These are phyloP conservation scores for Desmodesmus armatus DNA, from an alignment of 139 green algal genomes.

Conservation along the genomic window DNA sequence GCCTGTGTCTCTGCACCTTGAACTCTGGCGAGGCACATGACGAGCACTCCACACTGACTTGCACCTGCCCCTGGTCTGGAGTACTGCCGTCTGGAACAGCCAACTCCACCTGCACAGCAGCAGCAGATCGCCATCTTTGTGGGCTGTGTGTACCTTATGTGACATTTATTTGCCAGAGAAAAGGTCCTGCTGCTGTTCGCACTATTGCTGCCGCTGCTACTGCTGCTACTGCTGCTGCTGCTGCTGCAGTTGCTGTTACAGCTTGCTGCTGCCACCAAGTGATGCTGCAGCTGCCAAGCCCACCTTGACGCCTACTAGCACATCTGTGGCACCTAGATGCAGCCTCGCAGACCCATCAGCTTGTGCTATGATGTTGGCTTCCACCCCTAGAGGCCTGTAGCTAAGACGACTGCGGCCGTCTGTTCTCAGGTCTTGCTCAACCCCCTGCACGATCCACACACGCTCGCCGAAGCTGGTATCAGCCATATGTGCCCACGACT, in stretches of 20 bases:
- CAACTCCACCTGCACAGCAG: constrained; percentile 67
- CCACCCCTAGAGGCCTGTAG: constrained; percentile 69
- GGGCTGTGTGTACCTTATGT: neutral
- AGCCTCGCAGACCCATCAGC: constrained; percentile 83
- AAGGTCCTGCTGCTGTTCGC: neutral
- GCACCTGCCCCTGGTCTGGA: constrained; percentile 71
- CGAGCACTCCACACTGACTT: constrained; percentile 82
- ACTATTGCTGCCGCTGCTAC: neutral
- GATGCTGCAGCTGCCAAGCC: neutral
- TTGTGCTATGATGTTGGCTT: constrained; percentile 80
- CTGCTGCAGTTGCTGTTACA: neutral
- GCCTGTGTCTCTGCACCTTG: constrained; percentile 61
- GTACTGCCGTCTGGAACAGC: constrained; percentile 46
- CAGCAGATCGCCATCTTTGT: neutral
- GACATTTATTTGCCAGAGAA: neutral
- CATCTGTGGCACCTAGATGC: constrained; percentile 80
- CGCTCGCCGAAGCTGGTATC: constrained; percentile 51
- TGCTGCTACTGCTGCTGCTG: neutral
- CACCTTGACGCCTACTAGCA: constrained; percentile 88
- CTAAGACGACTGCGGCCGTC: constrained; percentile 75
- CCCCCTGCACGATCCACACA: constrained; percentile 54
- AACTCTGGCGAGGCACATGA: constrained; percentile 81
- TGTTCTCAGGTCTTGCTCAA: constrained; percentile 65
- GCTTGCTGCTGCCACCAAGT: neutral
- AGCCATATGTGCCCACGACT: constrained; percentile 31